Conservation (phyloP, 1,284 basidiomycete species). For the Leccinum fallax region DNA sequence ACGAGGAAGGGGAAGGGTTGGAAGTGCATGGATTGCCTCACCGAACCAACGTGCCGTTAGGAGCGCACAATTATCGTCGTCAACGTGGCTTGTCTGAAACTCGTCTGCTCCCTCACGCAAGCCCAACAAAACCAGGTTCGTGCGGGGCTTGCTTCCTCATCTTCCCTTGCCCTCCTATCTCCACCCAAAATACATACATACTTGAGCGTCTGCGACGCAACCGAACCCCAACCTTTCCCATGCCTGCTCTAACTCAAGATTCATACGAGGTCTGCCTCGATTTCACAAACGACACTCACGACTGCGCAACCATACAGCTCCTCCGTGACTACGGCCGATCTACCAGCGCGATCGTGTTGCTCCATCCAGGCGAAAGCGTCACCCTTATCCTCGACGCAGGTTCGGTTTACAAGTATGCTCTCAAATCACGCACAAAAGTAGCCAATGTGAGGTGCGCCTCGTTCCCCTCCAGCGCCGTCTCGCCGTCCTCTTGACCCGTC, state of each 20-base stretch:
- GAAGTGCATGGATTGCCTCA: conserved; percentile 24
- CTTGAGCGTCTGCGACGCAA: conserved; percentile 29
- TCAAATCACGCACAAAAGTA: conserved; percentile 65
- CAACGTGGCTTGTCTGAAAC: conserved; percentile 40
- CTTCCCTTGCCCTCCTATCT: conserved; percentile 14
- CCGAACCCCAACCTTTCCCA: conserved; percentile 23
- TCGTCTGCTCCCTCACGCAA: conserved; percentile 35
- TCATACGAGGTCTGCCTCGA: conserved; percentile 66
- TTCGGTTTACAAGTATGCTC: conserved; percentile 64
- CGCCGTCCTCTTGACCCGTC: conserved; percentile 10
- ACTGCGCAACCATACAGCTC: conserved; percentile 64
- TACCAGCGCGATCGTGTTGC: conserved; percentile 54
- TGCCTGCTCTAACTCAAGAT: conserved; percentile 50
- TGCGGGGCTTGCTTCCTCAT: conserved; percentile 28
- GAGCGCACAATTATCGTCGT: conserved; percentile 35
- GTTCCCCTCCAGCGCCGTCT: conserved; percentile 3
- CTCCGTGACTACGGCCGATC: conserved; percentile 63
- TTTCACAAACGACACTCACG: conserved; percentile 68
- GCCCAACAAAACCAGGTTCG: conserved; percentile 35
- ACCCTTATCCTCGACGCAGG: conserved; percentile 70
- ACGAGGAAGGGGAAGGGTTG: conserved; percentile 38
- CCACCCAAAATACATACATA: conserved; percentile 8
- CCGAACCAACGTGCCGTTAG: conserved; percentile 36
- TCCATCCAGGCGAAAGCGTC: conserved; percentile 63
- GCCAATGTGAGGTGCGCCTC: conserved; percentile 66